Conservation (phyloP, 805 yeast species). For the Candida endomychidarum region DNA sequence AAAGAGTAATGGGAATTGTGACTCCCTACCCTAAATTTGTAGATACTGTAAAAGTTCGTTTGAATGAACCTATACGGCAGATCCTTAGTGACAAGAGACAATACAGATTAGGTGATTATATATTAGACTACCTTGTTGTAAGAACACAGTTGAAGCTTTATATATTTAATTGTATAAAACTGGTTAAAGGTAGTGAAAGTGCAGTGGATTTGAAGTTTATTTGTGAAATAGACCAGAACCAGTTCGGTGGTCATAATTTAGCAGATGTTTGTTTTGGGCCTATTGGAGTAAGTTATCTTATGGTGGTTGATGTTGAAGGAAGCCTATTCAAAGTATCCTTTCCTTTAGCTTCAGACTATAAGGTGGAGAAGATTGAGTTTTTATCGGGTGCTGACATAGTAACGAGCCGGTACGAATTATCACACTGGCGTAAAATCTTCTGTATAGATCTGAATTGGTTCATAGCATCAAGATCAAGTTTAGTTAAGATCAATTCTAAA, state of each 20-base stretch:
- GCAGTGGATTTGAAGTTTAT: conserved; percentile 11
- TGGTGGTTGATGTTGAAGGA: conserved; percentile 52
- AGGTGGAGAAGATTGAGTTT: not conserved
- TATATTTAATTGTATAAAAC: conserved; percentile 27
- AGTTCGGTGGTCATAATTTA: conserved; percentile 23
- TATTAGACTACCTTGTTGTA: conserved; percentile 29
- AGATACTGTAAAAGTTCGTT: conserved; percentile 17
- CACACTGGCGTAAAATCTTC: conserved; percentile 51
- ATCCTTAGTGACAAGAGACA: conserved; percentile 32
- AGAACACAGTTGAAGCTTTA: conserved; percentile 37
- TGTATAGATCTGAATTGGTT: conserved; percentile 43
- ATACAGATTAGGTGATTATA: conserved; percentile 18
- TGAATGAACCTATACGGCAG: conserved; percentile 41
- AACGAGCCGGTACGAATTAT: conserved; percentile 44
- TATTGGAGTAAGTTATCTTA: conserved; percentile 36
- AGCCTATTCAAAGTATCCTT: conserved; percentile 46
- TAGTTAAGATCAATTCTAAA: conserved; percentile 29
- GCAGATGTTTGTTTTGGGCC: conserved; percentile 50
- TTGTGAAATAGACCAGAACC: conserved; percentile 5
- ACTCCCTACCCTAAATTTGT: conserved; percentile 4
- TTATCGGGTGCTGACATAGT: conserved; percentile 29
- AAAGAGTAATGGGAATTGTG: not conserved
- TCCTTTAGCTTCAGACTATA: not conserved
- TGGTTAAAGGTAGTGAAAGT: conserved; percentile 8
- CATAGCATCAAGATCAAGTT: conserved; percentile 44